These are phyloP conservation scores for Oxyria digyna DNA, from an alignment of 148 eudicot genomes.

Conservation along the genomic window DNA sequence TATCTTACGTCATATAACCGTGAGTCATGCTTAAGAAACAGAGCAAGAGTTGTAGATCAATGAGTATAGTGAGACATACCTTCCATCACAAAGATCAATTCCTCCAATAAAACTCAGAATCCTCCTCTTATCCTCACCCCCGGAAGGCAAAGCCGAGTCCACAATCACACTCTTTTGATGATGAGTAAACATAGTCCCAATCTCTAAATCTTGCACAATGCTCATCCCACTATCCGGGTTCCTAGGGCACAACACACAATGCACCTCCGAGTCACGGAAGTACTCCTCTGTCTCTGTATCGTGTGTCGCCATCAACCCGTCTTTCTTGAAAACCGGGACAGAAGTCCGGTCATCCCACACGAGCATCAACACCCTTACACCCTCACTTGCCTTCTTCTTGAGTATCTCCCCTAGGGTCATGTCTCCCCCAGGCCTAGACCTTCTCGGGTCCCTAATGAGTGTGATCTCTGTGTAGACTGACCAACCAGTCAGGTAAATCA, in stretches of 20 bases:
- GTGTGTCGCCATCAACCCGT: slow-evolving; percentile 32
- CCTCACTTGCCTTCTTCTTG: slow-evolving; percentile 45
- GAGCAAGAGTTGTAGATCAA: not conserved
- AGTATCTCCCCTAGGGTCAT: slow-evolving; percentile 41
- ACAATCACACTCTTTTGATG: slow-evolving; percentile 44
- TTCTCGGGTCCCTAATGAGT: slow-evolving; percentile 33
- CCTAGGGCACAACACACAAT: slow-evolving; percentile 36
- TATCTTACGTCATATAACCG: no score
- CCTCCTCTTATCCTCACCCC: slow-evolving; percentile 21
- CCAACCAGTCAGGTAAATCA: slow-evolving; percentile 43
- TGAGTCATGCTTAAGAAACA: no score
- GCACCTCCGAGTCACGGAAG: slow-evolving; percentile 25
- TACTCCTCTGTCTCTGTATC: slow-evolving; percentile 28
- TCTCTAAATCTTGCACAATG: slow-evolving; percentile 25
- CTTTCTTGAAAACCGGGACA: slow-evolving; percentile 20
- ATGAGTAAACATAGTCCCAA: slow-evolving; percentile 37
- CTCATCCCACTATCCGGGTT: slow-evolving; percentile 35
- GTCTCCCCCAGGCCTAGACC: slow-evolving; percentile 35
- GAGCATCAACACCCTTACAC: slow-evolving; percentile 42
- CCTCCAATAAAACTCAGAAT: slow-evolving; percentile 44
- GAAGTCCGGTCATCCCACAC: slow-evolving; percentile 51
- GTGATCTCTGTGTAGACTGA: slow-evolving; percentile 32
- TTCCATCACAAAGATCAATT: slow-evolving; percentile 47
- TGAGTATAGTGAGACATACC: slow-evolving; percentile 25
- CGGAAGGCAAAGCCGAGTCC: slow-evolving; percentile 33